Evolutionary conservation across 306 rosid species (phyloP).

Genomic region (Glycine tomentella): DNA sequence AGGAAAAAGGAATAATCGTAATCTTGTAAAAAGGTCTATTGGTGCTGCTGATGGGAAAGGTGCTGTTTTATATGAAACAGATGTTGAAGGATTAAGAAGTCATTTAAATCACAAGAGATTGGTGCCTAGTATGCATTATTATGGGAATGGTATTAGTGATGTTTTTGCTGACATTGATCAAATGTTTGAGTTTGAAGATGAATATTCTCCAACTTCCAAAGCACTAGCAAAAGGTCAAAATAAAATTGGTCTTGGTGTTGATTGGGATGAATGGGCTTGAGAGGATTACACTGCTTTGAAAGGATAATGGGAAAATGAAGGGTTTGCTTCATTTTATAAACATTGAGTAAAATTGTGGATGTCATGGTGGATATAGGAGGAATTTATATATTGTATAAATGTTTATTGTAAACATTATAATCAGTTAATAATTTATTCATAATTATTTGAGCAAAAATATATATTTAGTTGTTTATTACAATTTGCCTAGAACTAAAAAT

Average conservation of each 20-base stretch:
- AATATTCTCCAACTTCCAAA: conserved; percentile 61
- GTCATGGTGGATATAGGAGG: no score
- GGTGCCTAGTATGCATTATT: conserved; percentile 48
- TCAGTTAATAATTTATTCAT: no score
- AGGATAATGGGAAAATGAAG: conserved; percentile 45
- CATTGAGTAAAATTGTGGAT: no score
- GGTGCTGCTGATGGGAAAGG: conserved; percentile 59
- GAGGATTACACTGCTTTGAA: conserved; percentile 68
- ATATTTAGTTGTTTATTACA: no score
- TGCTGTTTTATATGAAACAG: conserved; percentile 57
- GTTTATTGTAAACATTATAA: no score
- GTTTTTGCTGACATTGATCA: conserved; percentile 58
- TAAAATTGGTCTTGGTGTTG: conserved; percentile 53
- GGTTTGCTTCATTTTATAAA: no score
- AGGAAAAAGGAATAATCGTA: conserved; percentile 87
- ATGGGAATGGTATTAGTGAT: conserved; percentile 52
- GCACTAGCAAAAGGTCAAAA: conserved; percentile 57
- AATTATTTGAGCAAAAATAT: no score
- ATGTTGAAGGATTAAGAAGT: conserved; percentile 62
- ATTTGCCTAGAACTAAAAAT: no score
- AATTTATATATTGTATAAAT: no score
- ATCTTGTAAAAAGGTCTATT: conserved; percentile 65
- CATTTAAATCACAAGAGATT: conserved; percentile 47
- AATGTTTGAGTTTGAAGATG: conserved; percentile 63
- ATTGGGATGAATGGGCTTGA: conserved; percentile 77